Percentiles rank a stretch among this genome's conserved stretches.
phyloP scores from a whole-genome alignment of 345 rosid genomes.

The Moricandia arvensis region DNA sequence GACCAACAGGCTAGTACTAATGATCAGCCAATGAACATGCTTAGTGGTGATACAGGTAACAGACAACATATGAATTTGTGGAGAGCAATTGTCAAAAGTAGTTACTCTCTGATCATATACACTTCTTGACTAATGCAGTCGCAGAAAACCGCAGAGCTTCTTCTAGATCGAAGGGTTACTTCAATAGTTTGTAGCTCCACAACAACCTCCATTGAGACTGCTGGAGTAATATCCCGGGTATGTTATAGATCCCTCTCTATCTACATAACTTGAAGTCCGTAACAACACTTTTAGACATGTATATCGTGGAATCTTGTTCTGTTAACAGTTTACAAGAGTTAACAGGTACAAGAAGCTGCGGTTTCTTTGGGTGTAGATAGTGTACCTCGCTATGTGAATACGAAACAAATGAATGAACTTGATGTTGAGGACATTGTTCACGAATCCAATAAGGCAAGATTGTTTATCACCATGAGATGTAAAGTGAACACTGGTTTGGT shows the following conservation, averaged over 20 bases:
- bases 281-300: neutral
- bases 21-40: slow-evolving; percentile 71
- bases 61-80: neutral
- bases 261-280: neutral
- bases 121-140: slow-evolving; percentile 51
- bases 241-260: slow-evolving; percentile 20
- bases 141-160: slow-evolving; percentile 90
- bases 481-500: slow-evolving; percentile 5
- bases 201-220: slow-evolving; percentile 60
- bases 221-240: slow-evolving; percentile 59
- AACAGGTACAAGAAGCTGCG: slow-evolving; percentile 94
- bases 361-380: slow-evolving; percentile 83
- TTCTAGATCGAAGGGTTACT: slow-evolving; percentile 75
- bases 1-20: slow-evolving; percentile 45
- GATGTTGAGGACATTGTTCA: slow-evolving; percentile 43
- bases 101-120: slow-evolving; percentile 14
- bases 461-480: neutral
- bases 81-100: neutral
- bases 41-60: slow-evolving; percentile 82
- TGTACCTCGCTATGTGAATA: slow-evolving; percentile 70
- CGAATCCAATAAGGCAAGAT: slow-evolving; percentile 57
- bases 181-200: slow-evolving; percentile 58
- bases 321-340: slow-evolving; percentile 2
- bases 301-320: slow-evolving; percentile 3
- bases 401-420: slow-evolving; percentile 58